Evolutionary conservation across 2,329 filamentous ascomycete species (phyloP).

Genomic region (Macrophomina tecta): DNA sequence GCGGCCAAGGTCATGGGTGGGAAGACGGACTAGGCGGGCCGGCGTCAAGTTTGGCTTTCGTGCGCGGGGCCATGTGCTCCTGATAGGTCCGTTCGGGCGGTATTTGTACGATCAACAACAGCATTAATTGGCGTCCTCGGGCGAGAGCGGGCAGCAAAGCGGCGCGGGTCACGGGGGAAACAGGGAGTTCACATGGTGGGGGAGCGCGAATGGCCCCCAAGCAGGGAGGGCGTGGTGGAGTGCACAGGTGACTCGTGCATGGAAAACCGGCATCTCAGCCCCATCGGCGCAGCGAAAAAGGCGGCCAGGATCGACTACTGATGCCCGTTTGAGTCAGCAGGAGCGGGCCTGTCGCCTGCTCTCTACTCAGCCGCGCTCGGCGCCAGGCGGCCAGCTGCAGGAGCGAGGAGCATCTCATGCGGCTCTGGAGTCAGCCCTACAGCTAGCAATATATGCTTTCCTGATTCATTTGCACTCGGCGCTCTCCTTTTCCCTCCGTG

Average conservation of each 20-base stretch:
- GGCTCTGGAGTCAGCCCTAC: constrained; percentile 21
- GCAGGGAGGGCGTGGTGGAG: neutral
- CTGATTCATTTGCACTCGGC: neutral
- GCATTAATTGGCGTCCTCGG: constrained; percentile 12
- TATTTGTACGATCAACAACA: neutral
- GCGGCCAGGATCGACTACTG: constrained; percentile 6
- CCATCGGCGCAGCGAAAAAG: constrained; percentile 17
- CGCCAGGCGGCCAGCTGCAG: constrained; percentile 17
- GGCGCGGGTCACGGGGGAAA: neutral
- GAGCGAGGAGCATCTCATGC: neutral
- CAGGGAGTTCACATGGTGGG: constrained; percentile 1
- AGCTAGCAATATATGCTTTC: constrained; percentile 8
- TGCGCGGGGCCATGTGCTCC: neutral
- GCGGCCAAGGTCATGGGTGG: constrained; percentile 77
- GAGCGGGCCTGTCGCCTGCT: constrained; percentile 17
- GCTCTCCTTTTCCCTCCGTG: neutral
- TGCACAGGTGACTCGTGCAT: constrained; percentile 23
- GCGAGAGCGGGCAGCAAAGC: neutral
- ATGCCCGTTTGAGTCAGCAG: constrained; percentile 6
- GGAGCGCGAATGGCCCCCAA: neutral
- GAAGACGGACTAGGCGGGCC: constrained; percentile 42
- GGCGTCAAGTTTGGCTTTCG: neutral
- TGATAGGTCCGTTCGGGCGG: neutral
- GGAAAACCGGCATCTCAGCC: constrained; percentile 24
- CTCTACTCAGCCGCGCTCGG: constrained; percentile 23